A percentile compares a stretch with the other conserved stretches of the same genome.
Conservation (phyloP, 1,284 basidiomycete genomes). For the Cystobasidiaceae sp. region DNA sequence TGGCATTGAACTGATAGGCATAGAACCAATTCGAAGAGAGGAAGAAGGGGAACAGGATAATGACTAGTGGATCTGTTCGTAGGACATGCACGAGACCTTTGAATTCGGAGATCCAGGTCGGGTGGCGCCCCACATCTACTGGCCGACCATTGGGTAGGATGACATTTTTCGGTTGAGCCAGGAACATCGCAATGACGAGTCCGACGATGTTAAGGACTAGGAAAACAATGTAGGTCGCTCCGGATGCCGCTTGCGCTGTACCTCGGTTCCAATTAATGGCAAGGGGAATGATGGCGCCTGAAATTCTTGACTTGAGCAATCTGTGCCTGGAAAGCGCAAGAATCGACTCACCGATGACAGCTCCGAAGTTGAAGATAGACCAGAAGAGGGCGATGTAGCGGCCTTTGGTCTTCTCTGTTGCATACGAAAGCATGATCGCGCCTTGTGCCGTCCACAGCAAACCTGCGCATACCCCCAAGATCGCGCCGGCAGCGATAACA, state of each 20-base stretch:
- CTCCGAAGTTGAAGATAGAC: slow-evolving; percentile 61
- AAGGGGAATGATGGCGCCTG: slow-evolving; percentile 60
- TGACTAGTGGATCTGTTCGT: slow-evolving; percentile 35
- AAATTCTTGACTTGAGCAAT: too few species aligned
- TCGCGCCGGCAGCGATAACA: slow-evolving; percentile 68
- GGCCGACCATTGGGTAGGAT: slow-evolving; percentile 38
- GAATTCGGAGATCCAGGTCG: slow-evolving; percentile 40
- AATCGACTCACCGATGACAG: neutral
- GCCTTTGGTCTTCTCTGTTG: slow-evolving; percentile 65
- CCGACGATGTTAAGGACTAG: slow-evolving; percentile 34
- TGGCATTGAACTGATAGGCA: slow-evolving; percentile 28
- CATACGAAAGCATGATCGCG: slow-evolving; percentile 74
- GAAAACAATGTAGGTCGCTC: slow-evolving; percentile 39
- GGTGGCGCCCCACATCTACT: slow-evolving; percentile 39
- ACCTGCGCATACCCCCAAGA: slow-evolving; percentile 76
- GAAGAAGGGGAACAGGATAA: slow-evolving; percentile 42
- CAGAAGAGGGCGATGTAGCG: slow-evolving; percentile 67
- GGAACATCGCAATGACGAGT: slow-evolving; percentile 24
- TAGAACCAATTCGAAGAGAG: slow-evolving; percentile 42
- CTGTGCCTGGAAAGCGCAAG: too few species aligned
- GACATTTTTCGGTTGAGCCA: slow-evolving; percentile 35
- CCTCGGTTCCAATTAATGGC: slow-evolving; percentile 23
- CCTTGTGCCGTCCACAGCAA: slow-evolving; percentile 83
- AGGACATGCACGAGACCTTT: slow-evolving; percentile 35
- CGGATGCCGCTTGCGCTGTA: slow-evolving; percentile 10